A percentile compares a stretch with the other conserved stretches of the same genome.
phyloP scores from a whole-genome alignment of 805 yeast species.

The Wickerhamiella kazuoi region DNA sequence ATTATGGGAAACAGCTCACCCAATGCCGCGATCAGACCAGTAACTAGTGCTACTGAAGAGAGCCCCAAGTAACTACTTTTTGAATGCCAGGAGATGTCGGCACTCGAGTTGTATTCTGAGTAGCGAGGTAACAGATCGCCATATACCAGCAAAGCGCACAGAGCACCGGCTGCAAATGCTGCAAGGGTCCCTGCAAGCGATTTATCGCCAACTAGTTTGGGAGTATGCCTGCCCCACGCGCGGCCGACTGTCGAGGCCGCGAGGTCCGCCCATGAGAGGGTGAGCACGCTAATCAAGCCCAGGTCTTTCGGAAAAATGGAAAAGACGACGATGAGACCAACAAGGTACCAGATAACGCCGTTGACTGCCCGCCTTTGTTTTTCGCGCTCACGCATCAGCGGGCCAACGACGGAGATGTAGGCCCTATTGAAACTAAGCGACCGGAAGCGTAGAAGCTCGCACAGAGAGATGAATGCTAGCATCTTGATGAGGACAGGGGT shows the following conservation, averaged over 20 bases:
- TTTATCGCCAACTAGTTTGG: slow-evolving; percentile 54
- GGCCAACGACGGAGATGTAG: slow-evolving; percentile 55
- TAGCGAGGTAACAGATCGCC: slow-evolving; percentile 53
- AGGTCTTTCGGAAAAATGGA: slow-evolving; percentile 63
- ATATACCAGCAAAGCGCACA: slow-evolving; percentile 51
- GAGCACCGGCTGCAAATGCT: slow-evolving; percentile 57
- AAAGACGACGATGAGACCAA: slow-evolving; percentile 63
- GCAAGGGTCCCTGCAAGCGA: slow-evolving; percentile 84
- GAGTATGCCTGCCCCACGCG: slow-evolving; percentile 66
- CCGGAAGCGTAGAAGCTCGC: slow-evolving; percentile 54
- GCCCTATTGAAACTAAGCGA: slow-evolving; percentile 42
- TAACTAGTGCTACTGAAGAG: slow-evolving; percentile 34
- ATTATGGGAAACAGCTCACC: slow-evolving; percentile 72
- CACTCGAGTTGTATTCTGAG: slow-evolving; percentile 35
- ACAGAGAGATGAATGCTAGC: slow-evolving; percentile 35
- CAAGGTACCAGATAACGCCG: slow-evolving; percentile 75
- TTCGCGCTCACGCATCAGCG: slow-evolving; percentile 73
- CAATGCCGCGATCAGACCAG: slow-evolving; percentile 70
- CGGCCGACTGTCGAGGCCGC: slow-evolving; percentile 93
- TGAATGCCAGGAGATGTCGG: slow-evolving; percentile 48
- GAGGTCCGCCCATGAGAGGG: slow-evolving; percentile 93
- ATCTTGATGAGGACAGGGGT: slow-evolving; percentile 39
- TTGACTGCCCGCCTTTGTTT: slow-evolving; percentile 38
- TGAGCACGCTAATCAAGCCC: slow-evolving; percentile 50
- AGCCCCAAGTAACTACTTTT: slow-evolving; percentile 41